A percentile compares a stretch with the other conserved stretches of the same genome.
These are phyloP conservation scores for Pleurotus platypus DNA, from an alignment of 768 basidiomycete genomes.

Conservation along the genomic window DNA sequence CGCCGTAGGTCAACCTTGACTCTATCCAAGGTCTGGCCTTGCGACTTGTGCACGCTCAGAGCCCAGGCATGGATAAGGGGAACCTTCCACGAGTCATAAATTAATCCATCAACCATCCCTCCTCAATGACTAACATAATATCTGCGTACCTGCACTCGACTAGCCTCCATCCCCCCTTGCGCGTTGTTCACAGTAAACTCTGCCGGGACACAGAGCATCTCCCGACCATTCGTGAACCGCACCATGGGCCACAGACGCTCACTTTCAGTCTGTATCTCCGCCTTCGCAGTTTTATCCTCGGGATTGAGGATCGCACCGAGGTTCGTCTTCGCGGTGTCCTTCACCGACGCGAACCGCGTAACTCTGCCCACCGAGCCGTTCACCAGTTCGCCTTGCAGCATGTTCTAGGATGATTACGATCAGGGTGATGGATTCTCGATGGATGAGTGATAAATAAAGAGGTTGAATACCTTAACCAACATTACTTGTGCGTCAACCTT, in stretches of 20 bases:
- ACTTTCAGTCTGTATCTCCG: not conserved
- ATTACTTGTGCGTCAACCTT: slow-evolving; percentile 85
- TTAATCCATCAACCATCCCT: not conserved
- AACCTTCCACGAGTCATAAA: slow-evolving; percentile 33
- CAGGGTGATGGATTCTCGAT: not conserved
- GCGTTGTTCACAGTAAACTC: slow-evolving; percentile 66
- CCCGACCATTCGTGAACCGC: slow-evolving; percentile 46
- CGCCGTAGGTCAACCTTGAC: slow-evolving; percentile 75
- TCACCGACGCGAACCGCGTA: slow-evolving; percentile 37
- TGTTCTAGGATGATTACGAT: slow-evolving; percentile 44
- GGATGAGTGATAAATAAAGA: too few species aligned
- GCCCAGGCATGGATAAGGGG: slow-evolving; percentile 88
- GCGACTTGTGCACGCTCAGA: slow-evolving; percentile 84
- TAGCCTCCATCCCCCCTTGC: slow-evolving; percentile 54
- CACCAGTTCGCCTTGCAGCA: slow-evolving; percentile 63
- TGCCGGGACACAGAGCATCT: slow-evolving; percentile 45
- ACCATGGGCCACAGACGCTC: slow-evolving; percentile 54
- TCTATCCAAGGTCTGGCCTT: slow-evolving; percentile 84
- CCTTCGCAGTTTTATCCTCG: not conserved
- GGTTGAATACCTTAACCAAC: slow-evolving; percentile 58
- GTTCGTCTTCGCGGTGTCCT: slow-evolving; percentile 35
- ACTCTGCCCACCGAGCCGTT: slow-evolving; percentile 69
- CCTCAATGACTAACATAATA: not conserved
- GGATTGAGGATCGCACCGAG: slow-evolving; percentile 11
- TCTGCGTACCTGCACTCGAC: slow-evolving; percentile 48